Conservation (phyloP, 257 asterid genomes). For the Pogostemon cablin region DNA sequence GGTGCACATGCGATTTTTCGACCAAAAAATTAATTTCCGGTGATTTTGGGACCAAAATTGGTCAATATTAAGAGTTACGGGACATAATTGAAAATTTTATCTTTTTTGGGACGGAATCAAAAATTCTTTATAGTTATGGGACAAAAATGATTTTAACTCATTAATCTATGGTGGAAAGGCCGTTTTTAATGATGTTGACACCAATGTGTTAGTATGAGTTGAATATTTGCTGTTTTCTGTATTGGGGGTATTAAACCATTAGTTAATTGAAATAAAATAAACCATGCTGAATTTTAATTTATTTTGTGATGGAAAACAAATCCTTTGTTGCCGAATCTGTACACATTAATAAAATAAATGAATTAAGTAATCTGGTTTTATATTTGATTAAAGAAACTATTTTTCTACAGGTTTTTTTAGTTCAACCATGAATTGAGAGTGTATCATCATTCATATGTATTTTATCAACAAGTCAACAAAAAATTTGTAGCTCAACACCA, state of each 20-base stretch:
- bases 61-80: too few relatives aligned
- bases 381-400: slow-evolving; percentile 7
- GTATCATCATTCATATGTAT: background rate
- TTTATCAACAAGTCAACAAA: slow-evolving; percentile 20
- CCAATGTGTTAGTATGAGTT: slow-evolving; percentile 18
- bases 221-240: background rate
- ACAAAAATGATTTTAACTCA: too few relatives aligned
- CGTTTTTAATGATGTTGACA: slow-evolving; percentile 46
- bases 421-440: slow-evolving; percentile 15
- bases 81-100: too few relatives aligned
- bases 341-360: background rate
- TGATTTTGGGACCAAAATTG: too few relatives aligned
- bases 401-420: background rate
- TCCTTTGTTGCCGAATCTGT: slow-evolving; percentile 20
- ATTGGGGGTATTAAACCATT: background rate
- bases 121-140: too few relatives aligned
- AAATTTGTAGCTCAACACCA: slow-evolving; percentile 25
- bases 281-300: background rate
- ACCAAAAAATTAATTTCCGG: too few relatives aligned
- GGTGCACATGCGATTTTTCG: too few relatives aligned
- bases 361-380: background rate
- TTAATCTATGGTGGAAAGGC: slow-evolving; percentile 39
- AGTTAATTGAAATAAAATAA: background rate
- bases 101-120: too few relatives aligned
- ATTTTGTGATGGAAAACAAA: background rate